Conservation (phyloP, 2,329 filamentous ascomycete species). For the Capronia coronata region DNA sequence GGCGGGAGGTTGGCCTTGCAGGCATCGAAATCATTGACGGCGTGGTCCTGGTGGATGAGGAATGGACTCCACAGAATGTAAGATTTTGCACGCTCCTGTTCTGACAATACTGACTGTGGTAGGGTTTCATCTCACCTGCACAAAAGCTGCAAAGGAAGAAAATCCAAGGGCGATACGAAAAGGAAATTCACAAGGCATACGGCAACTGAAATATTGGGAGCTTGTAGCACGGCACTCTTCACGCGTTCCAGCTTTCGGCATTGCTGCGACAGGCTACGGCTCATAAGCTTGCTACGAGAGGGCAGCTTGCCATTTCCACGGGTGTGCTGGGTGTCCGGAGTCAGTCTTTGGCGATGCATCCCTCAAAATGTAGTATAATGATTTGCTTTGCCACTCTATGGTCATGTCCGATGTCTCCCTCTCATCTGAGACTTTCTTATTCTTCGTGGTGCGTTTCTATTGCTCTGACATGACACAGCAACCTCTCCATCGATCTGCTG, state of each 20-base stretch:
- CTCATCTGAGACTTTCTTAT: not conserved
- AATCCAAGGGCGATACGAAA: slow-evolving; percentile 56
- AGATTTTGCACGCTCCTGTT: slow-evolving; percentile 21
- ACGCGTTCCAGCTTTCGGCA: not conserved
- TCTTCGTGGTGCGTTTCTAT: not conserved
- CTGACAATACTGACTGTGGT: slow-evolving; percentile 9
- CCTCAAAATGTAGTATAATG: slow-evolving; percentile 3
- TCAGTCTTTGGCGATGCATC: slow-evolving; percentile 9
- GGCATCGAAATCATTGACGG: slow-evolving; percentile 69
- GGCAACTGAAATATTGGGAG: slow-evolving; percentile 23
- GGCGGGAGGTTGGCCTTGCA: slow-evolving; percentile 59
- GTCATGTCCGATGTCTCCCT: not conserved
- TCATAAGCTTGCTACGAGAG: not conserved
- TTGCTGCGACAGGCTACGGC: not conserved
- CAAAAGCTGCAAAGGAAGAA: slow-evolving; percentile 67
- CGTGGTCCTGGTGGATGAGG: slow-evolving; percentile 73
- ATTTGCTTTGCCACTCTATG: not conserved
- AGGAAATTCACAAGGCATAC: slow-evolving; percentile 58
- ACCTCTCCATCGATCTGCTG: not conserved
- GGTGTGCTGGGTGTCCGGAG: slow-evolving; percentile 10
- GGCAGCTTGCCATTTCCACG: not conserved
- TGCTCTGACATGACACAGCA: not conserved
- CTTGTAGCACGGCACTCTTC: not conserved
- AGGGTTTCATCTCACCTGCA: slow-evolving; percentile 62
- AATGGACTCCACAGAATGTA: slow-evolving; percentile 80